A percentile compares a stretch with the other conserved stretches of the same genome.
These are phyloP conservation scores for peach (Prunus persica) DNA, from an alignment of 306 rosid genomes.

Conservation along the genomic window DNA sequence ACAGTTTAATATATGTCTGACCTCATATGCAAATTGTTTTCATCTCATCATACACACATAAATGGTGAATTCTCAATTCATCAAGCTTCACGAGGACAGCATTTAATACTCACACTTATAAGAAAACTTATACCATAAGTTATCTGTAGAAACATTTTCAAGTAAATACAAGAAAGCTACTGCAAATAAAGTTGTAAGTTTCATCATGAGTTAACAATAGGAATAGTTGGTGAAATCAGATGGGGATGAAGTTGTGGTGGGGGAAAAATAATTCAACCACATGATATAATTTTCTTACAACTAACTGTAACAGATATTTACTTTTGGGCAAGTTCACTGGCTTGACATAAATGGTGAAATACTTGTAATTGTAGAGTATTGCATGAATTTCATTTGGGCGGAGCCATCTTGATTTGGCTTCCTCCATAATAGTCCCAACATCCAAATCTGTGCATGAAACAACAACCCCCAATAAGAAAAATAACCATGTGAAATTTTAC, in stretches of 20 bases:
- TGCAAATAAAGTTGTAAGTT: neutral
- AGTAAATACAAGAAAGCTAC: neutral
- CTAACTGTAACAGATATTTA: constrained; percentile 38
- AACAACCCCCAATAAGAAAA: constrained; percentile 20
- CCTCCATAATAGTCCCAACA: constrained; percentile 57
- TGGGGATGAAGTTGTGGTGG: neutral
- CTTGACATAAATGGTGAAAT: constrained; percentile 72
- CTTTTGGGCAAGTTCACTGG: constrained; percentile 86
- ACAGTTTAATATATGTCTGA: neutral
- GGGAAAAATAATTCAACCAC: neutral
- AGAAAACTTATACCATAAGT: neutral
- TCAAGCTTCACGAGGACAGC: neutral
- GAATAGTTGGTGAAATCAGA: neutral
- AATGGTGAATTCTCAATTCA: neutral
- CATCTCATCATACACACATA: neutral
- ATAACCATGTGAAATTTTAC: constrained; percentile 7
- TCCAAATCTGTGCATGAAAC: constrained; percentile 64
- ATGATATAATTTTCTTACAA: constrained; percentile 9
- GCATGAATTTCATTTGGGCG: constrained; percentile 98
- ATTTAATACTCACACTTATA: neutral
- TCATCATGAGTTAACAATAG: neutral
- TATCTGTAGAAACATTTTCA: neutral
- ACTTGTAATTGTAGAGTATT: constrained; percentile 71
- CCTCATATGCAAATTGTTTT: constrained; percentile 3
- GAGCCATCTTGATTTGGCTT: constrained; percentile 86